These are phyloP conservation scores for Persicaria tinctoria DNA, from an alignment of 148 eudicot species.

Conservation along the genomic window DNA sequence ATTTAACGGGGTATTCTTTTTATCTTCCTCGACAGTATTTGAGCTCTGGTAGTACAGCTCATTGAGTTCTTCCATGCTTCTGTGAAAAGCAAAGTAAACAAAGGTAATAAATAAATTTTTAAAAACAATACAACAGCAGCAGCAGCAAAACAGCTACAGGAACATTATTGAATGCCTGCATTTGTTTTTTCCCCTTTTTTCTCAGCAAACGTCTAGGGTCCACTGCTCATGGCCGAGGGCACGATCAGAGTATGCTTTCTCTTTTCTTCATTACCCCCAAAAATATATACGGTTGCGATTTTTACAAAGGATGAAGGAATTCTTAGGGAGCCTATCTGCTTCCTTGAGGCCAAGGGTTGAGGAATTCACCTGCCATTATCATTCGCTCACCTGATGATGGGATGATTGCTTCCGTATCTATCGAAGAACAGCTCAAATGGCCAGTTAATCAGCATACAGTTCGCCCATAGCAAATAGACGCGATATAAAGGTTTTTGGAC, in stretches of 20 bases:
- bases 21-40: no score
- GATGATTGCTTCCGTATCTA: neutral
- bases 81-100: no score
- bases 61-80: no score
- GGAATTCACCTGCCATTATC: neutral
- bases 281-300: neutral
- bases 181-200: neutral
- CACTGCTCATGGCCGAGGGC: neutral
- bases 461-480: conserved; percentile 80
- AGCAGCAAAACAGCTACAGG: neutral
- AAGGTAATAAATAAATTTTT: neutral
- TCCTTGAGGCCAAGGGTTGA: neutral
- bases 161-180: neutral
- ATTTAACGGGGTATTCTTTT: no score
- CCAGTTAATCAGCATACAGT: conserved; percentile 53
- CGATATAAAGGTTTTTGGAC: conserved; percentile 82
- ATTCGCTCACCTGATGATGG: neutral
- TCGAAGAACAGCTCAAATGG: neutral
- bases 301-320: neutral
- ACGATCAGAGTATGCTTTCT: neutral
- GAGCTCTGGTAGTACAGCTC: no score
- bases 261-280: neutral
- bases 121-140: neutral
- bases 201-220: neutral
- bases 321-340: neutral